Evolutionary conservation across 805 yeast species (phyloP).

Genomic region (Brettanomyces anomalus): DNA sequence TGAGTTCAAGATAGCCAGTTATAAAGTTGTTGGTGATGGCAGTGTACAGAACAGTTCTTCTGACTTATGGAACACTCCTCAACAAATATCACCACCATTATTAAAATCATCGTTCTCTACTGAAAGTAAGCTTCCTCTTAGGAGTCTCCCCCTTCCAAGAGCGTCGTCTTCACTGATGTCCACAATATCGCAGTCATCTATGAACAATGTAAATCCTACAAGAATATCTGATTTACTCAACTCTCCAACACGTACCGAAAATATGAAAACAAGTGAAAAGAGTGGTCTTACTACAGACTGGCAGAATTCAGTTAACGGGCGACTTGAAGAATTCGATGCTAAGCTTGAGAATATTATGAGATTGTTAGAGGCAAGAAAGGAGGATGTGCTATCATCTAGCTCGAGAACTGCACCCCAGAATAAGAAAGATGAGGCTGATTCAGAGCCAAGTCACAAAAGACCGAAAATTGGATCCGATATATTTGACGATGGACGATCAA

Average conservation of each 20-base stretch:
- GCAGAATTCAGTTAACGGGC: slow-evolving; percentile 29
- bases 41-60: background rate
- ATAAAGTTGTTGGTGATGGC: slow-evolving; percentile 23
- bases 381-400: no score
- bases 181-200: no score
- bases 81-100: background rate
- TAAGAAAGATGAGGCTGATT: background rate
- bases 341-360: slow-evolving; percentile 30
- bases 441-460: background rate
- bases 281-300: slow-evolving; percentile 12
- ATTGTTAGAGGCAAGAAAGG: slow-evolving; percentile 20
- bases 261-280: background rate
- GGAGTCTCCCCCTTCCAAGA: background rate
- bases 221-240: slow-evolving; percentile 2
- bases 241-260: background rate
- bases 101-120: background rate
- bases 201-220: background rate
- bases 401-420: background rate
- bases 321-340: slow-evolving; percentile 30
- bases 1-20: slow-evolving; percentile 43
- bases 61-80: background rate
- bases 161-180: no score
- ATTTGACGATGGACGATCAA: background rate
- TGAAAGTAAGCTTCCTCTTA: background rate
- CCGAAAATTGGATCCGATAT: background rate